phyloP scores from a whole-genome alignment of 2,329 filamentous ascomycete species.

The Emergomyces orientalis region DNA sequence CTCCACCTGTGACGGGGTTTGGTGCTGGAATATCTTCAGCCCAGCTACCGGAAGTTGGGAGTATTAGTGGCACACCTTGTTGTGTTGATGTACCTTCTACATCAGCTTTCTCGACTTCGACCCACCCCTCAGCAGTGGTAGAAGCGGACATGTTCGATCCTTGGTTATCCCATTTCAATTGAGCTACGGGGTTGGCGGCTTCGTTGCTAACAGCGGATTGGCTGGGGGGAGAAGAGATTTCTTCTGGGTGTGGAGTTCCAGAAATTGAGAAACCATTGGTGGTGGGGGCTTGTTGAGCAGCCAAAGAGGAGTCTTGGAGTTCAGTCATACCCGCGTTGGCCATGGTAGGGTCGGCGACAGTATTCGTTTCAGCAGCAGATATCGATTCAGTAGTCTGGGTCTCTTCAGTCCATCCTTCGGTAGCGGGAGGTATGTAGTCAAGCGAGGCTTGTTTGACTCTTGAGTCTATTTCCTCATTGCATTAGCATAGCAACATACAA shows the following conservation, averaged over 20 bases:
- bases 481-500: slow-evolving; percentile 11
- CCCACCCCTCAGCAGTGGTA: slow-evolving; percentile 56
- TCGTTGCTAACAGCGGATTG: slow-evolving; percentile 35
- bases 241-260: slow-evolving; percentile 17
- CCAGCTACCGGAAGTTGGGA: slow-evolving; percentile 48
- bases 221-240: slow-evolving; percentile 24
- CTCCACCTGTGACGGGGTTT: slow-evolving; percentile 20
- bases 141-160: slow-evolving; percentile 38
- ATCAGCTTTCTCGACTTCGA: slow-evolving; percentile 64
- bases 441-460: slow-evolving; percentile 44
- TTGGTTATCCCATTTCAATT: slow-evolving; percentile 48
- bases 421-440: slow-evolving; percentile 29
- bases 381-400: slow-evolving; percentile 35
- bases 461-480: slow-evolving; percentile 31
- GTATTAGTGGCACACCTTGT: slow-evolving; percentile 17
- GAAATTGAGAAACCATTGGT: slow-evolving; percentile 36
- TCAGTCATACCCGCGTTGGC: slow-evolving; percentile 53
- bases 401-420: slow-evolving; percentile 39
- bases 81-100: slow-evolving; percentile 62
- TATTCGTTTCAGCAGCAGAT: slow-evolving; percentile 26
- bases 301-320: slow-evolving; percentile 42
- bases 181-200: slow-evolving; percentile 40
- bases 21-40: slow-evolving; percentile 65
- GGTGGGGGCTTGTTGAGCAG: slow-evolving; percentile 46
- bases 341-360: slow-evolving; percentile 49